phyloP scores from a whole-genome alignment of 495 filamentous ascomycete genomes.

The Gamarada debralockiae region DNA sequence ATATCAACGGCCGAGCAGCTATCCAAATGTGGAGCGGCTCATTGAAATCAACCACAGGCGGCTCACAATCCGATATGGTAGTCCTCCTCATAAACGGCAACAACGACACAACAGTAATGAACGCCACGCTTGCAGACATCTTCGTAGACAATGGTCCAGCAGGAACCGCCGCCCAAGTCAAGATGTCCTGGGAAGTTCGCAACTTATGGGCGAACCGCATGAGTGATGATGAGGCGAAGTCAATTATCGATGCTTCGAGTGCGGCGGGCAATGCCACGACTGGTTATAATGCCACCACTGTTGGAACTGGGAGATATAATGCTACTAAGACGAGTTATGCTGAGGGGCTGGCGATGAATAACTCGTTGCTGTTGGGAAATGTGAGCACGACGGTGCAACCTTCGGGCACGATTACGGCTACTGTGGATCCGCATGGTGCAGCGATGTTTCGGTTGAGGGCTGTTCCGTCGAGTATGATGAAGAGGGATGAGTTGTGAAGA shows the following conservation, averaged over 20 bases:
- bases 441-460: conserved; percentile 42
- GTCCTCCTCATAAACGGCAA: conserved; percentile 46
- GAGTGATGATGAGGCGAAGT: conserved; percentile 36
- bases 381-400: conserved; percentile 37
- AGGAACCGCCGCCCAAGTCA: conserved; percentile 34
- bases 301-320: conserved; percentile 31
- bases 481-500: conserved; percentile 40
- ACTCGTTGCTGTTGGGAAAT: conserved; percentile 37
- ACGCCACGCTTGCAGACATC: conserved; percentile 49
- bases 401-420: conserved; percentile 34
- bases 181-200: conserved; percentile 45
- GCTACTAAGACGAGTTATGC: conserved; percentile 37
- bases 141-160: conserved; percentile 43
- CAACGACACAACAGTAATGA: conserved; percentile 37
- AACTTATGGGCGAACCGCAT: conserved; percentile 56
- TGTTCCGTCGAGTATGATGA: conserved; percentile 25
- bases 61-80: conserved; percentile 41
- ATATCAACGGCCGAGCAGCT: conserved; percentile 32
- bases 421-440: conserved; percentile 40
- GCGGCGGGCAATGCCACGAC: conserved; percentile 25
- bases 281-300: conserved; percentile 30
- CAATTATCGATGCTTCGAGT: conserved; percentile 35
- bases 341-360: conserved; percentile 33
- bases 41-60: conserved; percentile 30
- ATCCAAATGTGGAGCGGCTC: conserved; percentile 46